A percentile compares a stretch with the other conserved stretches of the same genome.
Evolutionary conservation across 1,139 yeast genomes (phyloP).

Genomic region (Hyphopichia buzzinii): DNA sequence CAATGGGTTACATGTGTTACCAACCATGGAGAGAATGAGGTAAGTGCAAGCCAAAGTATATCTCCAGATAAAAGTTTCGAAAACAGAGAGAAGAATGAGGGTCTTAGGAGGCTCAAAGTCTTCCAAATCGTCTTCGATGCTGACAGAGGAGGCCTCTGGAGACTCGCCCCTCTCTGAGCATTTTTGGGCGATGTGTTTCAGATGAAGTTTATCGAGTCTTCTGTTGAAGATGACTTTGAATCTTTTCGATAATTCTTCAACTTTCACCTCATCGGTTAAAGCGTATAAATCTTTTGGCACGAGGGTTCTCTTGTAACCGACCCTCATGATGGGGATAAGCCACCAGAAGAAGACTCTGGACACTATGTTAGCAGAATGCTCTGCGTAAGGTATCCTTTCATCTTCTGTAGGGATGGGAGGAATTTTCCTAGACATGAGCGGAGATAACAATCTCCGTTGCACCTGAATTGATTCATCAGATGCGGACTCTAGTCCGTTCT

Average conservation of each 20-base stretch:
- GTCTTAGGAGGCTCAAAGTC: constrained; percentile 20
- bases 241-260: constrained; percentile 31
- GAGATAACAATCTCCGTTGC: constrained; percentile 32
- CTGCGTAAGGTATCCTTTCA: constrained; percentile 41
- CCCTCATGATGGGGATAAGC: constrained; percentile 44
- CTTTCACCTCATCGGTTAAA: constrained; percentile 36
- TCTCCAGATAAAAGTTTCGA: constrained; percentile 55
- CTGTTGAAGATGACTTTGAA: constrained; percentile 25
- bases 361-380: constrained; percentile 28
- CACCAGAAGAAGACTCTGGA: constrained; percentile 50
- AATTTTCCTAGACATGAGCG: constrained; percentile 29
- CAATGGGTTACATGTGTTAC: constrained; percentile 24
- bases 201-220: constrained; percentile 18
- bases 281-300: constrained; percentile 44
- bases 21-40: constrained; percentile 17
- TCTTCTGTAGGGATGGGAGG: constrained; percentile 39
- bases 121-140: constrained; percentile 19
- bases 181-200: constrained; percentile 17
- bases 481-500: neutral
- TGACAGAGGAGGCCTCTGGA: constrained; percentile 17
- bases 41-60: constrained; percentile 40
- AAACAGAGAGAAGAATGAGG: constrained; percentile 36
- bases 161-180: constrained; percentile 24
- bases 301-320: constrained; percentile 53
- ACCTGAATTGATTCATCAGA: neutral